Evolutionary conservation across 1,284 basidiomycete genomes (phyloP).

Genomic region (Fomitopsis betulina): DNA sequence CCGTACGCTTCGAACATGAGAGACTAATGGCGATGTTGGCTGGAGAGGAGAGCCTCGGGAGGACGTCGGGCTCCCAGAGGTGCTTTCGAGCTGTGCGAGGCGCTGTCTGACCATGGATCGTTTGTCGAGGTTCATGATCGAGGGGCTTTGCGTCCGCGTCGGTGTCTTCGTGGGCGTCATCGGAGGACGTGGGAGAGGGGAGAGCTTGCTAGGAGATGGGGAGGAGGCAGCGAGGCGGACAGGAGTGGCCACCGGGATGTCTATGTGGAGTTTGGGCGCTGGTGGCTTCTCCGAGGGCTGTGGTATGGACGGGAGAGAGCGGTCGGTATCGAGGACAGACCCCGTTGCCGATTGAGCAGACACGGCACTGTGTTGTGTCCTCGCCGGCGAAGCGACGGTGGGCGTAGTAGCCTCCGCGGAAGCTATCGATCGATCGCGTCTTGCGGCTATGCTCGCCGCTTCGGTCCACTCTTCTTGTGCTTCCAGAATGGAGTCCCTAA

Average conservation of each 20-base stretch:
- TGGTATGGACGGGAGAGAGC: conserved; percentile 31
- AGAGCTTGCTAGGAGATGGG: conserved; percentile 5
- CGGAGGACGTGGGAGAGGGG: conserved; percentile 17
- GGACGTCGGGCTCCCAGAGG: conserved; percentile 12
- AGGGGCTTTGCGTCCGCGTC: conserved; percentile 39
- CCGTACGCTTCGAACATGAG: not conserved
- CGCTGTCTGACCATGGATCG: conserved; percentile 49
- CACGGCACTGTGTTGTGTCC: not conserved
- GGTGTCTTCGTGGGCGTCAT: conserved; percentile 15
- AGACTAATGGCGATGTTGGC: conserved; percentile 3
- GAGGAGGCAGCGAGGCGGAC: not conserved
- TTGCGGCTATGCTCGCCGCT: not conserved
- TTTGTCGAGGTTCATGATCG: conserved; percentile 45
- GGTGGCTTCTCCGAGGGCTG: not conserved
- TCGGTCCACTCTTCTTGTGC: conserved; percentile 25
- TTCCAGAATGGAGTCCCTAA: conserved; percentile 57
- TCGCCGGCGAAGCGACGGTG: not conserved
- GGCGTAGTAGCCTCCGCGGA: not conserved
- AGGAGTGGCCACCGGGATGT: conserved; percentile 11
- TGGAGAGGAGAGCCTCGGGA: not conserved
- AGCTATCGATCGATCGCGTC: not conserved
- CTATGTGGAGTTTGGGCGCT: conserved; percentile 15
- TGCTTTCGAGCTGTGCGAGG: conserved; percentile 38
- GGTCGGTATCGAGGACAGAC: conserved; percentile 10
- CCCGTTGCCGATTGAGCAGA: not conserved